Percentiles rank a stretch among this genome's conserved stretches.
phyloP scores from a whole-genome alignment of 176 grass and related monocot genomes.

The Triticum monococcum region DNA sequence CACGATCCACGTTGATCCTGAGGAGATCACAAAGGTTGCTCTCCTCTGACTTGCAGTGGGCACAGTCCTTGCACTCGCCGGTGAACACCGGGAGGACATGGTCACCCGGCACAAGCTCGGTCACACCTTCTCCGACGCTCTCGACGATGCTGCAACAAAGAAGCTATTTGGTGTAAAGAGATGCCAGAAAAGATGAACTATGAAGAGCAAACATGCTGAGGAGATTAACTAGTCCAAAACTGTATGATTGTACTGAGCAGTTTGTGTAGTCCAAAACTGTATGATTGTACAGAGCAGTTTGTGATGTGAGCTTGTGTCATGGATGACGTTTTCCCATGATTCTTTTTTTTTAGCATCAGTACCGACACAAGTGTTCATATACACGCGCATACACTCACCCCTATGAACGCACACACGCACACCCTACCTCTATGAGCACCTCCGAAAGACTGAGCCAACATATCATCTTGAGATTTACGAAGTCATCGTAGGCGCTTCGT shows the following conservation, averaged over 20 bases:
- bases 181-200: neutral
- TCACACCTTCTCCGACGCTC: conserved; percentile 79
- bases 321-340: neutral
- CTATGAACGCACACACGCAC: no score
- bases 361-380: no score
- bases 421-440: no score
- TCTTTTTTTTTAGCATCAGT: no score
- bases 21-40: conserved; percentile 94
- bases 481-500: no score
- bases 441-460: no score
- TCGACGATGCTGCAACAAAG: conserved; percentile 59
- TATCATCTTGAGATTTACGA: no score
- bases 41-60: conserved; percentile 74
- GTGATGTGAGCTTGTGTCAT: neutral
- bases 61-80: conserved; percentile 89
- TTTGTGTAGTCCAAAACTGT: neutral
- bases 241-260: neutral
- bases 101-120: conserved; percentile 60
- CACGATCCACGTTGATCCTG: conserved; percentile 68
- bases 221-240: neutral
- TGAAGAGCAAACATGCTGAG: neutral
- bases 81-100: conserved; percentile 88
- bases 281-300: neutral
- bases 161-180: neutral
- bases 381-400: no score